Conservation (phyloP, 352 stramenopile species). For the Pseudoperonospora humuli region DNA sequence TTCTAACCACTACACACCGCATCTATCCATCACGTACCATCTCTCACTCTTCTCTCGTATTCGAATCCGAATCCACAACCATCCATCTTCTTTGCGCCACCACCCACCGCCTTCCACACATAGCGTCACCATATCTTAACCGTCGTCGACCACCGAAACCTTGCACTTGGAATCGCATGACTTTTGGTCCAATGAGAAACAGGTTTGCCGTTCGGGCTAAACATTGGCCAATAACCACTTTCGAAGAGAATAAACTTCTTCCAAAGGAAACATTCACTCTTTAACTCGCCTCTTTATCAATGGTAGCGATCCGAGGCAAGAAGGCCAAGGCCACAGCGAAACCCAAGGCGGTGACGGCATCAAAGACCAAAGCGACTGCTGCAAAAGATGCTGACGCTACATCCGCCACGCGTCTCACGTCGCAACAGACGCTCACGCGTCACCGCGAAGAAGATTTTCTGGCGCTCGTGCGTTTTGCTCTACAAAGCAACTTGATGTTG, state of each 20-base stretch:
- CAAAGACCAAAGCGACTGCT: conserved; percentile 17
- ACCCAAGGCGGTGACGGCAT: conserved; percentile 28
- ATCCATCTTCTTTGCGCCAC: too few species aligned
- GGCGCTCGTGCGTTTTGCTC: conserved; percentile 38
- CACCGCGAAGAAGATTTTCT: conserved; percentile 40
- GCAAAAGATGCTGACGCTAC: conserved; percentile 18
- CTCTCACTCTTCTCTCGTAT: too few species aligned
- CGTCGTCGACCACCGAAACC: conserved; percentile 12
- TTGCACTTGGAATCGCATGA: conserved; percentile 2
- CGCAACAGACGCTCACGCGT: conserved; percentile 29
- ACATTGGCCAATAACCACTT: not conserved
- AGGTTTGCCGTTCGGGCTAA: not conserved
- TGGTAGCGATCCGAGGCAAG: conserved; percentile 69
- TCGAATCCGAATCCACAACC: too few species aligned
- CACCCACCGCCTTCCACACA: too few species aligned
- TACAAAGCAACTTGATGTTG: conserved; percentile 33
- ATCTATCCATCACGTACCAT: too few species aligned
- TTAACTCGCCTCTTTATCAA: conserved; percentile 12
- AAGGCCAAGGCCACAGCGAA: conserved; percentile 62
- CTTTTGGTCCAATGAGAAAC: not conserved
- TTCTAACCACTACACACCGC: too few species aligned
- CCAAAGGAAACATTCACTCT: conserved; percentile 6
- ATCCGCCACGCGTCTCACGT: conserved; percentile 12
- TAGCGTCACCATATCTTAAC: too few species aligned
- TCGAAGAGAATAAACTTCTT: conserved; percentile 6